Evolutionary conservation across 176 grass and related monocot species (phyloP).

Genomic region (Zoysia pacifica): DNA sequence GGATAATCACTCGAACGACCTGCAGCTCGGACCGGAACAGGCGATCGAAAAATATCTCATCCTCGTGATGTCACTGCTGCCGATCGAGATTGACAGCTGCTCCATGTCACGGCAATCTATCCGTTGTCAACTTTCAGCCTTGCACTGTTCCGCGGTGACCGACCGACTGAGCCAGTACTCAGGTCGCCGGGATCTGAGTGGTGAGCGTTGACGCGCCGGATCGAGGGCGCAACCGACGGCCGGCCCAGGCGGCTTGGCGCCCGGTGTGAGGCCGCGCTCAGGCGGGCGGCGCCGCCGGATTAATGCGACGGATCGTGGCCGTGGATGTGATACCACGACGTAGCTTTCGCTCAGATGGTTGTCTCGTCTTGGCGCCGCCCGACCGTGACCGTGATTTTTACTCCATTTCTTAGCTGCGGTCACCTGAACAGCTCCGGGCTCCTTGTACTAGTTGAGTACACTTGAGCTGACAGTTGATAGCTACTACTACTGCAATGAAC

Average conservation of each 20-base stretch:
- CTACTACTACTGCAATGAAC: not conserved
- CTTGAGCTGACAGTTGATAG: conserved; percentile 5
- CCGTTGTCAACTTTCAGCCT: no score
- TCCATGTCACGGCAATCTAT: no score
- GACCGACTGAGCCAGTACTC: no score
- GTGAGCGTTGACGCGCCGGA: no score
- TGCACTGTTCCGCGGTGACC: no score
- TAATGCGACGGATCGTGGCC: not conserved
- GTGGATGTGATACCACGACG: not conserved
- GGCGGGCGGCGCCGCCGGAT: conserved; percentile 48
- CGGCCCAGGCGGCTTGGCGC: not conserved
- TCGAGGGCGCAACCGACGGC: no score
- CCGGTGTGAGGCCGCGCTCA: conserved; percentile 30
- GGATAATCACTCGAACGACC: no score
- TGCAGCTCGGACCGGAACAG: no score
- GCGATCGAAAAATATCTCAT: no score
- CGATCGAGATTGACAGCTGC: no score
- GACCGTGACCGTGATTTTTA: not conserved
- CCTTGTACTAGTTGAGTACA: not conserved
- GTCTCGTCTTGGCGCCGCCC: not conserved
- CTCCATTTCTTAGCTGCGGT: not conserved
- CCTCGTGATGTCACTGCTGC: no score
- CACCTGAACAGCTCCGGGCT: not conserved
- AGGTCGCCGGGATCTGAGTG: no score
- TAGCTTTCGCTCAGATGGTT: conserved; percentile 2